Evolutionary conservation across 768 basidiomycete genomes (phyloP), one percentile per base, ranked within the genome.

Genomic region (Cystofilobasidium bisporidii): DNA sequence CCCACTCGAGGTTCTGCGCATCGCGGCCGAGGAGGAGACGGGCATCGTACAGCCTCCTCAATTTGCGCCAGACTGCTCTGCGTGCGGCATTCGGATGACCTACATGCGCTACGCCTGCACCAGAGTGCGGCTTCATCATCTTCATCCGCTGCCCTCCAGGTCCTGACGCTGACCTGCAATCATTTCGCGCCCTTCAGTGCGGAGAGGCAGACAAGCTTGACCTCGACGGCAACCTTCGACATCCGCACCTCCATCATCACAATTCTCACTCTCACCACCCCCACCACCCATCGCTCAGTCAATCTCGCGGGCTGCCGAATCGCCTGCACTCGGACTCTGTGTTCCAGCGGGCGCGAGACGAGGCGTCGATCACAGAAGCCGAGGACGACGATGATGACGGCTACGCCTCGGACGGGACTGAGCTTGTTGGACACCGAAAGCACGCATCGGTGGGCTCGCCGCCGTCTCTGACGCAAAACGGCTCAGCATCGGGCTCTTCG

Each of bases 61-160:
- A 62, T 64, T 18, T 6, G 61, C 33, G 36, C 70, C 69, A 18
- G 47, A 47, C 59, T 97, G 93, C 76, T 91, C 90, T 0, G 83
- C 84, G 56, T 97, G 93, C 72, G 87, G 87, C 18, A 76, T 81
- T 0, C 73, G 85, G 9, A 79, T 97, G 24, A 87, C 90, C 61
- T 82, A 84, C n/a, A 84, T 94, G 75, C 85, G 89, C 56, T 96
- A 97, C 75, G 86, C 93, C 18, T 97, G 93, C 73, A 82, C 86
- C 33, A 55, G 45, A 5, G 87, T 85, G 28, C 94, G 92, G 41
- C n/a, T n/a, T 50, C 48, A 4, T 28, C 22, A 50, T 2, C 4
- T 24, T n/a, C 20, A 5, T 4, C 2, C 9, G n/a, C 22, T 50
- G n/a, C 22, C 26, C 6, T 12, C 6, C 36, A 6, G 36, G n/a